Conservation (phyloP, 345 rosid species). For the Dovyalis caffra region DNA sequence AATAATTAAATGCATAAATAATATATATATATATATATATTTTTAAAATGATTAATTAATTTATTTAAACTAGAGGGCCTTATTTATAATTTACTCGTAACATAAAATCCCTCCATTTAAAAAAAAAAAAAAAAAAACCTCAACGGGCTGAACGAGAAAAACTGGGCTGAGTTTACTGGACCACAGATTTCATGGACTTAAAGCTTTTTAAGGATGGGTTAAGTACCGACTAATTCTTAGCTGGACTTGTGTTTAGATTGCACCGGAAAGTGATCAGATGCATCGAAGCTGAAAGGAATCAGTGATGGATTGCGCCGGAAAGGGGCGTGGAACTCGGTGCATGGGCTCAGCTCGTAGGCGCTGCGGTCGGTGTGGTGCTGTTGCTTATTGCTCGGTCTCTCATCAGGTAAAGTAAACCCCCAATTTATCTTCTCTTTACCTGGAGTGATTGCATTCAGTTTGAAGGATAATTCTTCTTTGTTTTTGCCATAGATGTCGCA, state of each 20-base stretch:
- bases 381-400: slow-evolving; percentile 76
- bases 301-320: slow-evolving; percentile 78
- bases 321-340: slow-evolving; percentile 63
- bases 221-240: too few species aligned
- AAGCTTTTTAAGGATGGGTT: too few species aligned
- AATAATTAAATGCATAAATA: too few species aligned
- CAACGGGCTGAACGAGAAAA: background rate
- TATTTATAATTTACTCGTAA: too few species aligned
- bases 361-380: slow-evolving; percentile 76
- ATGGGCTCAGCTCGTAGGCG: slow-evolving; percentile 58
- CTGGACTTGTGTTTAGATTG: too few species aligned
- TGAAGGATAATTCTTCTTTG: background rate
- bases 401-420: slow-evolving; percentile 71
- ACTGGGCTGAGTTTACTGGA: background rate
- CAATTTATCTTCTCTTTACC: background rate
- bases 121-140: too few species aligned
- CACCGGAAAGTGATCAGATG: background rate
- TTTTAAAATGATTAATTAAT: too few species aligned
- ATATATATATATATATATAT: too few species aligned
- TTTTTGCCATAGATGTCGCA: slow-evolving; percentile 44
- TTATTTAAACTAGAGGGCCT: too few species aligned
- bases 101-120: too few species aligned
- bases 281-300: background rate
- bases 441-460: background rate
- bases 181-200: background rate